Conservation (phyloP, 495 filamentous ascomycete species). For the Penicillium crystallinum region DNA sequence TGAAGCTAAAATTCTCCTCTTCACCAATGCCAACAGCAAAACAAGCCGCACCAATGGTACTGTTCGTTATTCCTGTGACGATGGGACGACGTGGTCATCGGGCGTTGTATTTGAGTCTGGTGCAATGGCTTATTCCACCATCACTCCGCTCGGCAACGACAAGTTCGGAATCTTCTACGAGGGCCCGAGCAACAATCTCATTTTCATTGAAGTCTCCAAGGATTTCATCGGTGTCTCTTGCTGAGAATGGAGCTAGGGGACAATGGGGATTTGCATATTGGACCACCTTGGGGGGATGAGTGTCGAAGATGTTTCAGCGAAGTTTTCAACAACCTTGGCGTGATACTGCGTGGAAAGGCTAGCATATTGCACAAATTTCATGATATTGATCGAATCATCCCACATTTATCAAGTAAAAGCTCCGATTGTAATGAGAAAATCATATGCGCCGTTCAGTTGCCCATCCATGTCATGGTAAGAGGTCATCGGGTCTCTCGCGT, state of each 20-base stretch:
- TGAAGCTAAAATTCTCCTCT: not conserved
- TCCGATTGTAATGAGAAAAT: no score
- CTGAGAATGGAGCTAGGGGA: not conserved
- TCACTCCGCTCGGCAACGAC: not conserved
- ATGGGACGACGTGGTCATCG: not conserved
- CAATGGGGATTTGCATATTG: not conserved
- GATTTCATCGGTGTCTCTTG: not conserved
- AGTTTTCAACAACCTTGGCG: not conserved
- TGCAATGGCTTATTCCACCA: not conserved
- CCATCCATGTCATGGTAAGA: no score
- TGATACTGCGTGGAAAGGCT: not conserved
- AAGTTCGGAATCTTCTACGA: not conserved
- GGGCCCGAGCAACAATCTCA: not conserved
- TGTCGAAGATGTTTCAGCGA: not conserved
- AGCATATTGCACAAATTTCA: not conserved
- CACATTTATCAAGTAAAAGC: no score
- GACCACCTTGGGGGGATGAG: not conserved
- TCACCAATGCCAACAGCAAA: not conserved
- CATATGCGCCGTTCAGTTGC: no score
- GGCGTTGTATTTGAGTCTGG: not conserved
- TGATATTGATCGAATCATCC: no score
- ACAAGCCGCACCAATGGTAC: not conserved
- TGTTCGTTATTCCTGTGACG: not conserved
- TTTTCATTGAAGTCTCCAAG: not conserved
- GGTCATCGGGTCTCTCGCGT: no score